A percentile compares a stretch with the other conserved stretches of the same genome.
Conservation (phyloP, 768 basidiomycete genomes). For the Kwoniella dendrophila region DNA sequence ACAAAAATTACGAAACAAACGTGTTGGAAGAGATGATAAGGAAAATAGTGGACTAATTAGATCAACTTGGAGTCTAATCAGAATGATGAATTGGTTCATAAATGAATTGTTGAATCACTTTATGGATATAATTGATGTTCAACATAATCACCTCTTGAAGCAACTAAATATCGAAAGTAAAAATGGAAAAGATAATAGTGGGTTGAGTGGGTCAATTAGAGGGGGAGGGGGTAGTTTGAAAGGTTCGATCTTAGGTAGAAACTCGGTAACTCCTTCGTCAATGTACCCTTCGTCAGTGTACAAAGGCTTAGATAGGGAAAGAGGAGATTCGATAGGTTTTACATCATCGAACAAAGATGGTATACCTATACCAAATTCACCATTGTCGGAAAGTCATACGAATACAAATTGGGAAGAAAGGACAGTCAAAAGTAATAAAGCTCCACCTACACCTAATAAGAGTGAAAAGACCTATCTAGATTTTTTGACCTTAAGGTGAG, state of each 20-base stretch:
- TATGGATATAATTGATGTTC: constrained; percentile 87
- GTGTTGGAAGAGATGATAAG: constrained; percentile 65
- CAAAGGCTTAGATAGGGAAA: not conserved
- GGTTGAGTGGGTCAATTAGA: constrained; percentile 18
- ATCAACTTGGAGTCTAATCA: constrained; percentile 81
- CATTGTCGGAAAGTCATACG: constrained; percentile 16
- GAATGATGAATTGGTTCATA: constrained; percentile 90
- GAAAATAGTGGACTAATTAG: constrained; percentile 70
- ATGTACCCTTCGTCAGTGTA: not conserved
- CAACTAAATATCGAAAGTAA: constrained; percentile 45
- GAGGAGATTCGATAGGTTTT: not conserved
- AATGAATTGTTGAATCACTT: constrained; percentile 80
- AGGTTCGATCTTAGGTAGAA: constrained; percentile 10
- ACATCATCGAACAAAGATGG: constrained; percentile 2
- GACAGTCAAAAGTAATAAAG: constrained; percentile 24
- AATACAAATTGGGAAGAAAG: constrained; percentile 20
- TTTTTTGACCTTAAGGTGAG: constrained; percentile 70
- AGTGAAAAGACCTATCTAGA: constrained; percentile 62
- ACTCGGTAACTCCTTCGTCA: not conserved
- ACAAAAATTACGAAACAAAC: constrained; percentile 75
- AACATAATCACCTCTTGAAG: constrained; percentile 72
- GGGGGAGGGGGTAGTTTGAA: constrained; percentile 21
- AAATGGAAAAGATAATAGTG: not conserved
- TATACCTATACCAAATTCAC: not conserved
- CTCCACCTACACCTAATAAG: constrained; percentile 30